A percentile compares a stretch with the other conserved stretches of the same genome.
These are phyloP conservation scores for Cicer chorassanicum DNA, from an alignment of 306 rosid species.

Conservation along the genomic window DNA sequence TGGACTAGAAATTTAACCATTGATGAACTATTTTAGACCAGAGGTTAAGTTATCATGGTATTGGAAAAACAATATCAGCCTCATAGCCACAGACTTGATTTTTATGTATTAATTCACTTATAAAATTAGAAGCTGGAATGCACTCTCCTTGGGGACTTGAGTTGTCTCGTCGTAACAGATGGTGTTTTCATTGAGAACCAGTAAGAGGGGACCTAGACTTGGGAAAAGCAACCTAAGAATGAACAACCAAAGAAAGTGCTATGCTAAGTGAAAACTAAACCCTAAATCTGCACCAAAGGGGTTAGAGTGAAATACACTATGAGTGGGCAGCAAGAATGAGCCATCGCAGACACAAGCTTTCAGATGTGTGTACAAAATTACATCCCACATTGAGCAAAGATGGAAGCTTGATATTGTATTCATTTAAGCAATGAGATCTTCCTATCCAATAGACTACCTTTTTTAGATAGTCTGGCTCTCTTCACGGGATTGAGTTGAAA, in stretches of 20 bases:
- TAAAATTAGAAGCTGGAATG: conserved; percentile 31
- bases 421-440: background rate
- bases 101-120: conserved; percentile 18
- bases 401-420: conserved; percentile 19
- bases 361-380: background rate
- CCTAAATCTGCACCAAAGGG: conserved; percentile 7
- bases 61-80: conserved; percentile 25
- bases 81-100: background rate
- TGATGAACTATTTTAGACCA: conserved; percentile 10
- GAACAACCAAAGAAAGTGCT: background rate
- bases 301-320: conserved; percentile 7
- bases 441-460: conserved; percentile 9
- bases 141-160: conserved; percentile 10
- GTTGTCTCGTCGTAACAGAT: background rate
- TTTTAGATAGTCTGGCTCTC: conserved; percentile 3
- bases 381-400: conserved; percentile 9
- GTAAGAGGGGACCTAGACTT: background rate
- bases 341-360: background rate
- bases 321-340: conserved; percentile 17
- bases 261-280: conserved; percentile 26
- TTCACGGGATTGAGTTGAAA: conserved; percentile 9
- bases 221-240: background rate
- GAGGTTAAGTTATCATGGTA: conserved; percentile 29
- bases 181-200: conserved; percentile 14
- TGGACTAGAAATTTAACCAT: conserved; percentile 18